Evolutionary conservation across 305 asterid genomes (phyloP).

Genomic region (Fraxinus albicans): DNA sequence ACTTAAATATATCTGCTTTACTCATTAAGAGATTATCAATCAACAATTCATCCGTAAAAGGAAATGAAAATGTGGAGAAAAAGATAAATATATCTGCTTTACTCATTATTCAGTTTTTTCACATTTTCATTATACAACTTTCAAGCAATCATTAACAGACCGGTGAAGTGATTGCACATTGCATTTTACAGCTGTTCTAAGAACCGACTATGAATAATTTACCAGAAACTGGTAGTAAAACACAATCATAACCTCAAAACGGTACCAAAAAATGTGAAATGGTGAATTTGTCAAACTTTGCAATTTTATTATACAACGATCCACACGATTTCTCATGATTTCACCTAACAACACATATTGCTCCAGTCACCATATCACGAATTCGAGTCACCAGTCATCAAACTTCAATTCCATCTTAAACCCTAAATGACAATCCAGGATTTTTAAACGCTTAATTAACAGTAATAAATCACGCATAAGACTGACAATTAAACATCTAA

Average conservation of each 20-base stretch:
- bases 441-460: neutral
- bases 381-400: neutral
- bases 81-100: neutral
- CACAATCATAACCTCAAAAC: neutral
- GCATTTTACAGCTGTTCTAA: neutral
- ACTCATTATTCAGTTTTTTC: neutral
- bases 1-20: constrained; percentile 10
- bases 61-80: neutral
- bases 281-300: neutral
- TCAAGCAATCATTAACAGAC: neutral
- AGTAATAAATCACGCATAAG: neutral
- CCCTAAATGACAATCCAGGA: constrained; percentile 15
- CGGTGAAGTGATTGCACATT: neutral
- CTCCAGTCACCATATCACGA: neutral
- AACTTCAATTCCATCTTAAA: constrained; percentile 4
- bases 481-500: neutral
- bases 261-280: neutral
- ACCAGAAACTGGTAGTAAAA: neutral
- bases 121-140: neutral
- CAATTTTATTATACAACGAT: neutral
- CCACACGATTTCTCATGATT: neutral
- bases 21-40: neutral
- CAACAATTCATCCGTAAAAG: constrained; percentile 10
- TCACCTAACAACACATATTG: neutral
- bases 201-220: neutral